Conservation (phyloP, 2,329 filamentous ascomycete genomes). For the Fusarium secorum region DNA sequence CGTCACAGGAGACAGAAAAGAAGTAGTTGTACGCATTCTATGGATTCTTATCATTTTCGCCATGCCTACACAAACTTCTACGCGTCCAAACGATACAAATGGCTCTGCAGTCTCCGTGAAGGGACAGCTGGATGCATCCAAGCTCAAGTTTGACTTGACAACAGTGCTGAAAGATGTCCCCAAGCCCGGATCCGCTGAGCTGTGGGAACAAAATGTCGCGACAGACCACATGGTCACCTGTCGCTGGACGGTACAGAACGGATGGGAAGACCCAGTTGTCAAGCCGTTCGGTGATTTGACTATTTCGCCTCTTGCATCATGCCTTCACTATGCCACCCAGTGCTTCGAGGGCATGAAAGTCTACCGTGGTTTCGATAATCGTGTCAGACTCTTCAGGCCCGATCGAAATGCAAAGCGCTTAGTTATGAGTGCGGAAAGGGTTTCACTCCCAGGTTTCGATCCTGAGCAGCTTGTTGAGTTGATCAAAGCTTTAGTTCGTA, state of each 20-base stretch:
- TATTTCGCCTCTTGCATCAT: background rate
- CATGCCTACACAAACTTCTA: background rate
- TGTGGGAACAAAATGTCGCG: background rate
- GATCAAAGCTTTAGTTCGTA: background rate
- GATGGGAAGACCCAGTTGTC: background rate
- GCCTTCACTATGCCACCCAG: background rate
- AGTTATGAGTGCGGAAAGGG: background rate
- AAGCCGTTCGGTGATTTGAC: background rate
- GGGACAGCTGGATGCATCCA: background rate
- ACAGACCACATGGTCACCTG: background rate
- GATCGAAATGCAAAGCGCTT: background rate
- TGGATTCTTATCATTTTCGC: rapidly evolving
- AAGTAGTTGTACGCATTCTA: rapidly evolving
- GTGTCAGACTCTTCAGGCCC: background rate
- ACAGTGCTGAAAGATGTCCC: background rate
- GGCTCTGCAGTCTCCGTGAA: rapidly evolving
- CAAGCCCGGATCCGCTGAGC: background rate
- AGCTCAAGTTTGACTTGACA: background rate
- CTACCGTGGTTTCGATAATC: background rate
- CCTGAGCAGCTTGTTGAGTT: background rate
- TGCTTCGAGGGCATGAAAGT: background rate
- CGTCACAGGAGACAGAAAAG: rapidly evolving
- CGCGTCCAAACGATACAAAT: background rate
- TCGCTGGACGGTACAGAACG: background rate
- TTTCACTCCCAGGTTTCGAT: background rate